Conservation (phyloP, 2,329 filamentous ascomycete species). For the Elsinoe ampelina region DNA sequence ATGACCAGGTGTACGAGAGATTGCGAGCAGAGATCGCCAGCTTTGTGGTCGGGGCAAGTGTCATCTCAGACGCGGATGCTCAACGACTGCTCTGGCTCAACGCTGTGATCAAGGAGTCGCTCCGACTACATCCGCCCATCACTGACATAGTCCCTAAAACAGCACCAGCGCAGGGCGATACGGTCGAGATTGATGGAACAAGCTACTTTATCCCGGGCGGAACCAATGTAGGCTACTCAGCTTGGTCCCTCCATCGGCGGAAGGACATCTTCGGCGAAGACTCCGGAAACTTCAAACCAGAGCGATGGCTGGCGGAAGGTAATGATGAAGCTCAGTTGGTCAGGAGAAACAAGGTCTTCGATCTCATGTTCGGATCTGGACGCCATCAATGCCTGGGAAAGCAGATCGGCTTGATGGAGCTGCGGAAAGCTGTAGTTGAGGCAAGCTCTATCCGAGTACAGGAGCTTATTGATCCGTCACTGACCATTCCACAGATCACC, state of each 20-base stretch:
- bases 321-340: conserved; percentile 32
- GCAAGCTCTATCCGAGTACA: background rate
- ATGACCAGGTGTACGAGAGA: conserved; percentile 18
- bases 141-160: conserved; percentile 57
- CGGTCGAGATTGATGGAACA: background rate
- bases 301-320: background rate
- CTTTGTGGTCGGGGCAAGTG: background rate
- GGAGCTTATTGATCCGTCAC: background rate
- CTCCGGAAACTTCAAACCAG: conserved; percentile 44
- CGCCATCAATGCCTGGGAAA: conserved; percentile 40
- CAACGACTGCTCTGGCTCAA: conserved; percentile 59
- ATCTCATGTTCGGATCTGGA: conserved; percentile 39
- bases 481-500: too few species aligned
- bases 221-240: conserved; percentile 51
- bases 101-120: conserved; percentile 67
- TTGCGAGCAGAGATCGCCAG: background rate
- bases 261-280: conserved; percentile 59
- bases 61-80: background rate
- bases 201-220: background rate
- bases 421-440: conserved; percentile 35
- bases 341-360: background rate
- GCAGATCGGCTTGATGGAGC: conserved; percentile 45
- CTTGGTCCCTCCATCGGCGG: conserved; percentile 64
- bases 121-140: conserved; percentile 64
- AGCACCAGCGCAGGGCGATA: conserved; percentile 49